Evolutionary conservation across 805 yeast genomes (phyloP).

Genomic region (Tanozyma kutaoensis): DNA sequence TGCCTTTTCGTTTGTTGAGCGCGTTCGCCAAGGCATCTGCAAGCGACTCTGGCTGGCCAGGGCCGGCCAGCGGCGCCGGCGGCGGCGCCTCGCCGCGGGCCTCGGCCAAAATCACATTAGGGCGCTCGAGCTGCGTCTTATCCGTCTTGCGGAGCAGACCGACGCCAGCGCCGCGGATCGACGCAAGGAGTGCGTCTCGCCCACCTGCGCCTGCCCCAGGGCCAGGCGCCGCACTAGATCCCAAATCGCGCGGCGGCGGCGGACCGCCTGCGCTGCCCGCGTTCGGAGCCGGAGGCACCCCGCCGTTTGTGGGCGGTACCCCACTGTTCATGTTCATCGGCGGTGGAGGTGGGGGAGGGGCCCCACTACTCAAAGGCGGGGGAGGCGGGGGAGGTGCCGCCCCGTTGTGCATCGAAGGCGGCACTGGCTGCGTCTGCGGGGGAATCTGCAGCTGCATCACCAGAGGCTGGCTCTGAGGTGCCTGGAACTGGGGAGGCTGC

Average conservation of each 20-base stretch:
- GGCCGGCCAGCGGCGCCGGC: slow-evolving; percentile 18
- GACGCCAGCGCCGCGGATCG: slow-evolving; percentile 73
- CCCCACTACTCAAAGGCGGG: too few relatives aligned
- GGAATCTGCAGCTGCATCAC: too few relatives aligned
- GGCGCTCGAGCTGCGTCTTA: slow-evolving; percentile 70
- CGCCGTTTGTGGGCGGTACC: too few relatives aligned
- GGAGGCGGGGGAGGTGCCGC: slow-evolving; percentile 30
- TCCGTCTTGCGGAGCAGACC: slow-evolving; percentile 64
- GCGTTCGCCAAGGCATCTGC: slow-evolving; percentile 90
- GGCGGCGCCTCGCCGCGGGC: slow-evolving; percentile 50
- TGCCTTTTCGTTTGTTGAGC: slow-evolving; percentile 64
- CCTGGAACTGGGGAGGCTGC: too few relatives aligned
- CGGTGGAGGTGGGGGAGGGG: too few relatives aligned
- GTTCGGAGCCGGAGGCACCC: too few relatives aligned
- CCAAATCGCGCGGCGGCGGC: slow-evolving; percentile 6
- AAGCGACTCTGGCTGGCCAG: slow-evolving; percentile 48
- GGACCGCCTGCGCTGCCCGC: too few relatives aligned
- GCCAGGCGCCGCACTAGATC: too few relatives aligned
- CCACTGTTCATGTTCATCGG: too few relatives aligned
- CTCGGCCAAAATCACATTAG: slow-evolving; percentile 59
- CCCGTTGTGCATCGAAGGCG: slow-evolving; percentile 6
- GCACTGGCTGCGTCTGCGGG: slow-evolving; percentile 11
- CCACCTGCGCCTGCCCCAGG: too few relatives aligned
- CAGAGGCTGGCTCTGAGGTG: too few relatives aligned
- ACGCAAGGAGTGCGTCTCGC: slow-evolving; percentile 74